phyloP scores from a whole-genome alignment of 192 early-diverging fungal genomes.

The Podila minutissima region DNA sequence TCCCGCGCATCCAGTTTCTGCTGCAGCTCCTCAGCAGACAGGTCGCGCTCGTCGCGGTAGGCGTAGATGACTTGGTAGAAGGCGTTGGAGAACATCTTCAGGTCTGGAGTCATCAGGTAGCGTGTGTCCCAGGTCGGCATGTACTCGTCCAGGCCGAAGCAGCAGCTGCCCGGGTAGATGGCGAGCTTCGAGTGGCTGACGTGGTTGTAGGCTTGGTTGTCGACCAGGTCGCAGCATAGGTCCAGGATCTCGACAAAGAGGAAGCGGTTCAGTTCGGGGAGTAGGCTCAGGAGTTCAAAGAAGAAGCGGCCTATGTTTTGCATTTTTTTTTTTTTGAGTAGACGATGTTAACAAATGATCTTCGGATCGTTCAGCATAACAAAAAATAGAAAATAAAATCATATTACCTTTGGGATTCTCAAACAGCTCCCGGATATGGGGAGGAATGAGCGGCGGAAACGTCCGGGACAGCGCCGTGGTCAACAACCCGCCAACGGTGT shows the following conservation, averaged over 20 bases:
- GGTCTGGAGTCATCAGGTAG: conserved; percentile 19
- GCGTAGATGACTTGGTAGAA: conserved; percentile 42
- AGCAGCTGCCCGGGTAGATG: conserved; percentile 40
- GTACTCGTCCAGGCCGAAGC: conserved; percentile 44
- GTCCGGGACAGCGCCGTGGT: conserved; percentile 37
- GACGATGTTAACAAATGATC: neutral
- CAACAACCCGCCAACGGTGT: conserved; percentile 39
- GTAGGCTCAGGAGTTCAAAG: conserved; percentile 28
- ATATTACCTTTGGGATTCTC: conserved; percentile 47
- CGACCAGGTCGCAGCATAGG: conserved; percentile 37
- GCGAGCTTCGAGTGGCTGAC: conserved; percentile 33
- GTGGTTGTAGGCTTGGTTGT: conserved; percentile 23
- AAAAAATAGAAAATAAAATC: no score
- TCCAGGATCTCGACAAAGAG: conserved; percentile 49
- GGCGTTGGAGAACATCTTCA: conserved; percentile 22
- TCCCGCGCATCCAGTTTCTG: conserved; percentile 16
- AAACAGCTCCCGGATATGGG: conserved; percentile 22
- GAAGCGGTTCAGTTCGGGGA: conserved; percentile 43
- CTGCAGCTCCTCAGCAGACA: conserved; percentile 29
- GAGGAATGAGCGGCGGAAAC: conserved; percentile 35
- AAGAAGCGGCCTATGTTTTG: conserved; percentile 26
- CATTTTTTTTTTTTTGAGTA: no score
- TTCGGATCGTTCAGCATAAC: no score
- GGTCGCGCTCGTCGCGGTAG: conserved; percentile 34
- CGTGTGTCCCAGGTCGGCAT: conserved; percentile 50